Evolutionary conservation across 768 basidiomycete species (phyloP), one percentile per base, ranked within the genome.

Genomic region (Pisolithus albus): DNA sequence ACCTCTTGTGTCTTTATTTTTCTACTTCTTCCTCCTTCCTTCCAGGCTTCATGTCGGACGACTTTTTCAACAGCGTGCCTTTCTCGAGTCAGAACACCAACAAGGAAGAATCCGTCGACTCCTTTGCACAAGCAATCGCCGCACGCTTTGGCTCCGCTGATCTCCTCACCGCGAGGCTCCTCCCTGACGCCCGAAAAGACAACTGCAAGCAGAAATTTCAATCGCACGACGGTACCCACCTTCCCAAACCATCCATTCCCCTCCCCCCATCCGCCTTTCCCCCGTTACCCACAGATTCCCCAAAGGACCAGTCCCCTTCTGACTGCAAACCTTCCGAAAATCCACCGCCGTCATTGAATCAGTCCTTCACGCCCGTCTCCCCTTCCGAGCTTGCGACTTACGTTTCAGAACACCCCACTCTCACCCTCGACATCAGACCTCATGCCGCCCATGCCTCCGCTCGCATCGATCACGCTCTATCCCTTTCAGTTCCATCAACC

Each of bases 401-500:
- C 55, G 58, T 77, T 13, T 52, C 64, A 0, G 70, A 74, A 51
- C 61, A 72, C 0, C 37, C 68, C 11, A 60, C 68, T 26, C 83
- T 98, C 62, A 68, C 96, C 60, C 75, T 98, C 70, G 94, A 97
- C 72, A 84, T 97, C 49, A 82, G 94, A 0, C 84, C 92, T 10
- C 88, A 89, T 68, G 84, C 85, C 16, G 80, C 85, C 7, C 86
- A 81, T 65, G 69, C 80, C 6, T 61, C 76, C 8, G 82, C 83
- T 21, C 84, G 92, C 46, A 59, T 96, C 28, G 77, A 77, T 38
- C 60, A 69, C 45, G 84, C 92, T 7, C 72, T 96, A 49, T 91
- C 91, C 45, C 80, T 98, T 55, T 89, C 88, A 44, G 88, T 96
- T 5, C 94, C 95, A 1, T 92, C 94, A 3, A 97, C 93, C 0